phyloP scores from a whole-genome alignment of 2,329 filamentous ascomycete genomes.

The Colletotrichum endophyticum region DNA sequence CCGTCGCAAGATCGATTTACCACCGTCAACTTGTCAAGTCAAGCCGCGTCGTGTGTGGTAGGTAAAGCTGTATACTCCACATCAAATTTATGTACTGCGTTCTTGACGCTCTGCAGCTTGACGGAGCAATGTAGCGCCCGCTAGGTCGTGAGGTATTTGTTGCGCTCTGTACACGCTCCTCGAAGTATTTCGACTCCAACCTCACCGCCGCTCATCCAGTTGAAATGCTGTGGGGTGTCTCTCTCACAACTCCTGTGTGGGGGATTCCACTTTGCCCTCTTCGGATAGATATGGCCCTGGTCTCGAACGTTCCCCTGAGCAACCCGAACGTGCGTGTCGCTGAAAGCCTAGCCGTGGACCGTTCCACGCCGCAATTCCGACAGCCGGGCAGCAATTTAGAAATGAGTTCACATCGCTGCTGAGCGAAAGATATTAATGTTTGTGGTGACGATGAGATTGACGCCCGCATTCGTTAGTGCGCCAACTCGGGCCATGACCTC shows the following conservation, averaged over 20 bases:
- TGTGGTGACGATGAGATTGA: not conserved
- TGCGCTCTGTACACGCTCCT: not conserved
- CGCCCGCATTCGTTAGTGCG: not conserved
- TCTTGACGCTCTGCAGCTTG: not conserved
- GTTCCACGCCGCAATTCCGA: not conserved
- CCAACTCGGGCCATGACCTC: not conserved
- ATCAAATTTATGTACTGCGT: not conserved
- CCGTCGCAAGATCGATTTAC: not conserved
- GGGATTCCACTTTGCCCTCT: not conserved
- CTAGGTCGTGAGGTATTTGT: not conserved
- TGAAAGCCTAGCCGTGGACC: not conserved
- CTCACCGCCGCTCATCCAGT: not conserved
- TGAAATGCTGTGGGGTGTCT: not conserved
- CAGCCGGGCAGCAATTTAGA: not conserved
- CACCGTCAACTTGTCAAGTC: not conserved
- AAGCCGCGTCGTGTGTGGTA: not conserved
- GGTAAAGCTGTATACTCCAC: not conserved
- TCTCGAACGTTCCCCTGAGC: not conserved
- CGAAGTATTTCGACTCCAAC: not conserved
- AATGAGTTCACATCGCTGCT: not conserved
- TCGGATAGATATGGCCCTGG: not conserved
- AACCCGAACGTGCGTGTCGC: not conserved
- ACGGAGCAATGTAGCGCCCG: not conserved
- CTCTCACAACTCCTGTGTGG: not conserved
- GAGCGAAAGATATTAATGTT: not conserved